Percentiles rank a stretch among this genome's conserved stretches.
These are phyloP conservation scores for Debaryomyces maramus DNA, from an alignment of 805 yeast species.

Conservation along the genomic window DNA sequence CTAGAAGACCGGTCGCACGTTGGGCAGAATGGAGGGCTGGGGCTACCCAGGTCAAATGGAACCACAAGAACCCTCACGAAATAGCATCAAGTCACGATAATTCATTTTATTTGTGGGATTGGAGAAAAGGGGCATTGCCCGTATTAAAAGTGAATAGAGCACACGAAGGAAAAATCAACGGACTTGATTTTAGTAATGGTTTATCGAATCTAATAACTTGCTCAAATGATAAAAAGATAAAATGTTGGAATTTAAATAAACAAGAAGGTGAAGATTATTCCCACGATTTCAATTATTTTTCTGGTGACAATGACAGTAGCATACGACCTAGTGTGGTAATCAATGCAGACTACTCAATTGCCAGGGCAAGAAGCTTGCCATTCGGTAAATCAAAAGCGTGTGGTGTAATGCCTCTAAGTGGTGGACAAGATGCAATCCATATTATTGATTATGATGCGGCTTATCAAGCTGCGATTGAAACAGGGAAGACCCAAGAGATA, in stretches of 20 bases:
- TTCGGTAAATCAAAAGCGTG: slow-evolving; percentile 75
- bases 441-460: slow-evolving; percentile 50
- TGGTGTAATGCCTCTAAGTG: slow-evolving; percentile 87
- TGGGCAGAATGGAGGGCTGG: slow-evolving; percentile 97
- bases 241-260: slow-evolving; percentile 66
- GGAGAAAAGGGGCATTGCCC: slow-evolving; percentile 78
- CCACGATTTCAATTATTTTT: slow-evolving; percentile 20
- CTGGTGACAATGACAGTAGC: slow-evolving; percentile 5
- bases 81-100: slow-evolving; percentile 87
- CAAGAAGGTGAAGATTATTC: slow-evolving; percentile 12
- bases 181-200: slow-evolving; percentile 76
- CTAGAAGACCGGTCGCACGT: slow-evolving; percentile 66
- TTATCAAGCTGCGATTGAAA: slow-evolving; percentile 24
- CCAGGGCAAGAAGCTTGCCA: slow-evolving; percentile 86
- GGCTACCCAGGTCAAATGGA: slow-evolving; percentile 96
- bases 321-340: slow-evolving; percentile 57
- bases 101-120: slow-evolving; percentile 83
- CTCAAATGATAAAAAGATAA: slow-evolving; percentile 82
- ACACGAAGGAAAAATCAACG: slow-evolving; percentile 84
- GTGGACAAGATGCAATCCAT: slow-evolving; percentile 69
- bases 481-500: slow-evolving; percentile 26
- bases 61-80: slow-evolving; percentile 67
- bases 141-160: slow-evolving; percentile 61
- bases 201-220: slow-evolving; percentile 69
- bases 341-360: slow-evolving; percentile 77